Base-by-base conservation (phyloP, 2,329 filamentous ascomycete genomes). In the Westerdykella sp. region DNA sequence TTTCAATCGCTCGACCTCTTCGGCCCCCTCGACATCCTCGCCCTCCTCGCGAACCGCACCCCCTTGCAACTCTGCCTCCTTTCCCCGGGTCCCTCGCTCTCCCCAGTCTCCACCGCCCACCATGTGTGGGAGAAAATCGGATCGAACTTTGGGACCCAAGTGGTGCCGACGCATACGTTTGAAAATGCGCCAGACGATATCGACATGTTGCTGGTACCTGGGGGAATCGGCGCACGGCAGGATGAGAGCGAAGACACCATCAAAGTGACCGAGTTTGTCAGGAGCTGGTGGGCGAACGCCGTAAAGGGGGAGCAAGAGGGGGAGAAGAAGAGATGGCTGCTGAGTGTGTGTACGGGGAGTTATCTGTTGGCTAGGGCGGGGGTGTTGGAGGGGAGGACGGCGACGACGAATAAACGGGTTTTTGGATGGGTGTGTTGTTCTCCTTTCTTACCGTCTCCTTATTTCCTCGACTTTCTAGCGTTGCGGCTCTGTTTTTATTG, bases 281-380 rank as follows among this genome's bases (percentile, higher is more conserved):
- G 57, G 22, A 59, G 60, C 1, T 56, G 61, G n/a, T 77, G 71
- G 52, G 72, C 75, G 0, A 57, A 56, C 13, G 41, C 40, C 5
- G 37, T 31, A 37, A 52, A 58, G 16, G 58, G 63, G 1, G 57
- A 14, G 16, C 10, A 35, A 35, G 32, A 59, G 7, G 76, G 69
- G 49, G 70, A 74, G 0, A 57, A 57, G 4, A 57, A 83, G 18
- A 66, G 74, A 49, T 77, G 78, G 49, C 55, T 84, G 11, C 69
- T 87, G 35, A 83, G 81, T 0, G 73, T 87, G 1, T 87, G 84
- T 61, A 87, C 81, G 1, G 83, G 83, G 0, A 71, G 78, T 4
- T 74, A 74, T 2, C 62, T 84, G 4, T 71, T 78, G 0, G 82
- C 82, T 0, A 66, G 69, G 35, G 69, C 80, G 0, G 82, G 83